Base-by-base conservation (phyloP, 495 filamentous ascomycete species). In the Lasiosphaeris hirsuta region DNA sequence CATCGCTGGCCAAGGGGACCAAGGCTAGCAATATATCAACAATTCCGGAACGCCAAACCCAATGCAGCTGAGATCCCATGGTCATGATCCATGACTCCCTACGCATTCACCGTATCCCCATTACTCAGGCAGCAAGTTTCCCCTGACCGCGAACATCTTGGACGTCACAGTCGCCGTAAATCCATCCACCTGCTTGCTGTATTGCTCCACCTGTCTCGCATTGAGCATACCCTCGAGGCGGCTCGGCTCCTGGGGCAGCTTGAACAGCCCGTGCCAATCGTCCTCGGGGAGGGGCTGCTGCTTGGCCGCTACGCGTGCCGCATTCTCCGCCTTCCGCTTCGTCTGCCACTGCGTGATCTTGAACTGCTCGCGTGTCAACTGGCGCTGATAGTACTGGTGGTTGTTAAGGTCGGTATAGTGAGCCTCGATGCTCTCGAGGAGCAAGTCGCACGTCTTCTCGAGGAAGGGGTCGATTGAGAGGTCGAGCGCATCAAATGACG, bases 381-480 rank as follows among this genome's bases (percentile, higher is more conserved):
- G 91, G 53, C 94, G 85, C 76, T 96, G 90, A 79, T 97, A 96
- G 80, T 96, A 98, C 75, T 96, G 91, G 78, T 90, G 89, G 81
- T 98, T 98, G 83, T 97, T 98, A 69, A 93, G 87, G 75, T 98
- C 94, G 47, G 92, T 96, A 75, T 97, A 92, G 80, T 98, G 94
- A 19, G 87, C 84, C 79, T 98, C 94, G 68, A 98, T 97, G 76
- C 86, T 90, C 57, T 98, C 94, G 56, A 98, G 85, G 19, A 98
- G 84, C 60, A 96, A 84, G 68, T 98, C 92, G 74, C 90, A 94
- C 56, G 93, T 96, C 82, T 96, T 96, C 81, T 96, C 92, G n/a
- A 98, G 84, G 81, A 94, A 97, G 23, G 94, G 94, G 69, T 98
- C 94, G 71, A 97, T 93, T 63, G 85, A 90, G 49, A 98, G 86